Evolutionary conservation across 805 yeast species (phyloP), one percentile per base, ranked within the genome.

Genomic region (Maudiozyma turicensis): DNA sequence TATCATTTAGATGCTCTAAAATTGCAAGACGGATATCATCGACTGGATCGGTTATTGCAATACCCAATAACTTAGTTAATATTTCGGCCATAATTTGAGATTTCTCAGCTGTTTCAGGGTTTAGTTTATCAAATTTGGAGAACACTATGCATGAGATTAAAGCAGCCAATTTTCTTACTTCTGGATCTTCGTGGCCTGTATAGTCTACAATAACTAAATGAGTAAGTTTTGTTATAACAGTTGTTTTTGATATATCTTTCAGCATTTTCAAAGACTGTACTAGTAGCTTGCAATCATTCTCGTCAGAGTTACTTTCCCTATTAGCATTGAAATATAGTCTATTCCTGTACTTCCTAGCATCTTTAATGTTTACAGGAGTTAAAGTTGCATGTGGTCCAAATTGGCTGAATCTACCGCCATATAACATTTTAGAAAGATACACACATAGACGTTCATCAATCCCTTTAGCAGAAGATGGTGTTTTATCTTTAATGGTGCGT

Each of bases 11-110:
- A 43, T 89, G 76, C 46, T 76, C 75, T 50, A 93, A 70, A 0
- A 91, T 88, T 52, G 86, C 90, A 8, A 86, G 68, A 49, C 99
- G 72, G 33, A 91, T 86, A 50, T 90, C 97, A 1, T 91, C 78
- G 3, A 78, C 78, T 0, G 95, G 87, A 57, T 93, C 99, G 0
- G 96, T 85, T 11, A 91, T 84, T 2, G 95, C 88, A 8, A 88
- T 75, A 0, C 95, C 79, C 37, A 93, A 67, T 15, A 93, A 70
- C 61, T 85, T 86, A 50, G 84, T 87, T 42, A 95, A 71, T 1
- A 93, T 95, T 50, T 87, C 89, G 48, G 87, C 80, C 2, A 90
- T 95, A 0, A 95, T 86, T 51, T 77, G 77, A 48, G 91, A 71
- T 0, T 97, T 84, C 63, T 86, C 78, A 1, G 84, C 80, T 56